phyloP scores from a whole-genome alignment of 805 yeast species.

The Trichomonascus vanleenenianus region DNA sequence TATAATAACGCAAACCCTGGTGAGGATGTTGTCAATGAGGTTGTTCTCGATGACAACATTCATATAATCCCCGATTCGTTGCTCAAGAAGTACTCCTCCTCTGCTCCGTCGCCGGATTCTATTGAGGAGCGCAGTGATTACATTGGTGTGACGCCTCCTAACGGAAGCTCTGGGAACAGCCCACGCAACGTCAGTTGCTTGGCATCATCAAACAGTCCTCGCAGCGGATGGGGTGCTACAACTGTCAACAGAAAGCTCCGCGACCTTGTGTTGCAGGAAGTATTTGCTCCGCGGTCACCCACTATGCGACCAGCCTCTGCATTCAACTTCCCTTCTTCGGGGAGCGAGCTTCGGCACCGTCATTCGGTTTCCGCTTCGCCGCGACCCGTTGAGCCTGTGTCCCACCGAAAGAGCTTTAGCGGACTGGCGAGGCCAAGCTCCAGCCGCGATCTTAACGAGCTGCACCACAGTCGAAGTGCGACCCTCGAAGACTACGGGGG shows the following conservation, averaged over 20 bases:
- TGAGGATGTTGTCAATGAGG: conserved; percentile 51
- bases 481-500: too few relatives aligned
- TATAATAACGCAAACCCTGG: neutral
- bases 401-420: neutral
- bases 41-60: conserved; percentile 81
- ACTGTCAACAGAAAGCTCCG: conserved; percentile 62
- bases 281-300: conserved; percentile 44
- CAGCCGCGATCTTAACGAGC: too few relatives aligned
- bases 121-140: neutral
- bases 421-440: too few relatives aligned
- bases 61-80: conserved; percentile 85
- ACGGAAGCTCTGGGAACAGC: neutral
- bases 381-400: neutral
- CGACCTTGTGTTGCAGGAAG: conserved; percentile 65
- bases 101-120: conserved; percentile 28
- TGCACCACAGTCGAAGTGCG: too few relatives aligned
- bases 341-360: neutral
- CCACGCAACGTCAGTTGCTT: neutral
- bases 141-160: conserved; percentile 13
- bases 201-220: conserved; percentile 5
- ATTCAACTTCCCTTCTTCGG: too few relatives aligned
- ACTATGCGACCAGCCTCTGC: too few relatives aligned
- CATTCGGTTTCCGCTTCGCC: neutral
- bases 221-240: conserved; percentile 44
- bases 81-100: conserved; percentile 52